phyloP scores from a whole-genome alignment of 805 yeast species.

The Ogataea nitratoaversa region DNA sequence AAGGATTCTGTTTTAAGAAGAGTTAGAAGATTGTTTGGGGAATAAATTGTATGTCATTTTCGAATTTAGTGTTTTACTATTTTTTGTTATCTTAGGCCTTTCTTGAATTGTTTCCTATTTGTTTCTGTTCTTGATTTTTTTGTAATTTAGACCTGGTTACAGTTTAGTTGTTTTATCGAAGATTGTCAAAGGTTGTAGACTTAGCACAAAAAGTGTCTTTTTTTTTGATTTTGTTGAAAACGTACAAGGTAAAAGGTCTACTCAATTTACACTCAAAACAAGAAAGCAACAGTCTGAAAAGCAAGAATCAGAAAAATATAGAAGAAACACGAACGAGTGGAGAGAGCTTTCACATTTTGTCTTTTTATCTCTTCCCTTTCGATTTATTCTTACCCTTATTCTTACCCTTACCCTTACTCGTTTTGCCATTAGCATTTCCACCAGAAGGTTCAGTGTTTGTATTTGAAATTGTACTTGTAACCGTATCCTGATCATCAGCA shows the following conservation, averaged over 20 bases:
- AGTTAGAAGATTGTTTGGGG: constrained; percentile 93
- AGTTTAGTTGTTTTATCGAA: not conserved
- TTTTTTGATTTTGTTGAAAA: no score
- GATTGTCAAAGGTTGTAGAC: no score
- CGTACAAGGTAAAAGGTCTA: no score
- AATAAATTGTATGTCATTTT: constrained; percentile 33
- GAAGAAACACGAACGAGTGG: no score
- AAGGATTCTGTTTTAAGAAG: constrained; percentile 93
- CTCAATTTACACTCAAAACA: no score
- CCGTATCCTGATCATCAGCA: not conserved
- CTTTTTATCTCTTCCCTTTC: no score
- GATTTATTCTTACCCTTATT: constrained; percentile 33
- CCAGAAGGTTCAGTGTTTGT: not conserved
- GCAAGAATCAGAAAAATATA: no score
- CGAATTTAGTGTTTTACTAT: not conserved
- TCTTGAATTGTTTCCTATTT: not conserved
- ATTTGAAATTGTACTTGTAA: constrained; percentile 1
- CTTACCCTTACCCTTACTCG: constrained; percentile 25
- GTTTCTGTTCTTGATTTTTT: no score
- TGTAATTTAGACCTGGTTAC: no score
- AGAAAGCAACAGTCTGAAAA: no score
- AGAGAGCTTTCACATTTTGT: no score
- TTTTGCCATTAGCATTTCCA: not conserved
- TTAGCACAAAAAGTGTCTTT: no score
- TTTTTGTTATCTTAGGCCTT: not conserved